Conservation (phyloP, 1,139 yeast genomes). For the Geotrichum fermentans region DNA sequence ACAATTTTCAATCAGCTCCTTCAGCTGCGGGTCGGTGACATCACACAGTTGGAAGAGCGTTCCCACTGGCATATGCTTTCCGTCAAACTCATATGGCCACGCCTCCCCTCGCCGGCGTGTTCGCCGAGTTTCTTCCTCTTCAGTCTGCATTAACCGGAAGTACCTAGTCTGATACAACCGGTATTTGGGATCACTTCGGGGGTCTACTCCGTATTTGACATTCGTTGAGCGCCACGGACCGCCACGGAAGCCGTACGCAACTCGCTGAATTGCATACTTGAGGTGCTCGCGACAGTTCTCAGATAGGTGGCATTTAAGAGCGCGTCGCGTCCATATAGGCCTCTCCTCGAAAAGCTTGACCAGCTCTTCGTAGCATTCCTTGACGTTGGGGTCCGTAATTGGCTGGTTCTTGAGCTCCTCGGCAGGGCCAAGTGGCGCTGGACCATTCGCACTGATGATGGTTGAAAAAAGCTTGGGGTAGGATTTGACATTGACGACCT, state of each 20-base stretch:
- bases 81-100: conserved; percentile 62
- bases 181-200: conserved; percentile 50
- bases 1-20: conserved; percentile 44
- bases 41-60: conserved; percentile 81
- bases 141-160: conserved; percentile 45
- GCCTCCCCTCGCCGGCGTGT: conserved; percentile 7
- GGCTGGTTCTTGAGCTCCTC: conserved; percentile 40
- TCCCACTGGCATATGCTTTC: conserved; percentile 60
- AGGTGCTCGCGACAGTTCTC: conserved; percentile 45
- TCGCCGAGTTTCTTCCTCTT: conserved; percentile 17
- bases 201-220: conserved; percentile 74
- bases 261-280: conserved; percentile 76
- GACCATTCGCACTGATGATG: conserved; percentile 12
- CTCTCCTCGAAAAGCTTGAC: conserved; percentile 54
- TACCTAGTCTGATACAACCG: conserved; percentile 80
- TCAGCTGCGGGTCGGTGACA: conserved; percentile 60
- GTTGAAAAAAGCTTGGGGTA: conserved; percentile 36
- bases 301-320: conserved; percentile 52
- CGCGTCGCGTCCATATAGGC: conserved; percentile 85
- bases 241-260: conserved; percentile 70
- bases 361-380: conserved; percentile 52
- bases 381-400: conserved; percentile 27
- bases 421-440: conserved; percentile 45
- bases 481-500: conserved; percentile 33
- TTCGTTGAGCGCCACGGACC: conserved; percentile 98